phyloP scores from a whole-genome alignment of 108 stramenopile species.

The Seminavis robusta region DNA sequence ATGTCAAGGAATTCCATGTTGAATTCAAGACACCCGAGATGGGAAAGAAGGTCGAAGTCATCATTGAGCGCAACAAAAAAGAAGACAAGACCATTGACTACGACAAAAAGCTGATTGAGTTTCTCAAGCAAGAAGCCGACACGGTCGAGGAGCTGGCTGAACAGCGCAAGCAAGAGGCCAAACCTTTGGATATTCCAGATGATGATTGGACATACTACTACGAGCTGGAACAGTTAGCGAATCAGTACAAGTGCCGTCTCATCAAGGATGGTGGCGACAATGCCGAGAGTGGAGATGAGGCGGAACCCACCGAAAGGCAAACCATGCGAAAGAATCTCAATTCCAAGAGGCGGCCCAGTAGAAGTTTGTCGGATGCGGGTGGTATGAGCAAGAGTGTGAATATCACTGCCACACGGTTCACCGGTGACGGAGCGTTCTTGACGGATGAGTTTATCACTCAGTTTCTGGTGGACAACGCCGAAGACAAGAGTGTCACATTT shows the following conservation, averaged over 20 bases:
- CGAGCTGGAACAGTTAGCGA: slow-evolving; percentile 26
- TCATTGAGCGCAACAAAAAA: slow-evolving; percentile 16
- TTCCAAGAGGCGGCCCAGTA: background rate
- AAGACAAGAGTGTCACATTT: slow-evolving; percentile 20
- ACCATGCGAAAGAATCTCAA: slow-evolving; percentile 17
- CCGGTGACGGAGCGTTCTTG: slow-evolving; percentile 30
- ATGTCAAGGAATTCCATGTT: background rate
- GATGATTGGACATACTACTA: slow-evolving; percentile 29
- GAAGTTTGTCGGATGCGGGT: slow-evolving; percentile 14
- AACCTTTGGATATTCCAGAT: slow-evolving; percentile 4
- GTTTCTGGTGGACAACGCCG: slow-evolving; percentile 18
- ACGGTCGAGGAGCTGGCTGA: slow-evolving; percentile 20
- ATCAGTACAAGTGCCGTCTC: slow-evolving; percentile 33
- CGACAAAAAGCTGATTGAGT: slow-evolving; percentile 20
- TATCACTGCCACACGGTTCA: slow-evolving; percentile 14
- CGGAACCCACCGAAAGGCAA: slow-evolving; percentile 8
- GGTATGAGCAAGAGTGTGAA: slow-evolving; percentile 21
- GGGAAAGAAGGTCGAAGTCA: slow-evolving; percentile 6
- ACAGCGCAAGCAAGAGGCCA: slow-evolving; percentile 14
- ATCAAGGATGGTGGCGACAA: slow-evolving; percentile 17
- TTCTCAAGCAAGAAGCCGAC: slow-evolving; percentile 21
- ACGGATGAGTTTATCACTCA: slow-evolving; percentile 36
- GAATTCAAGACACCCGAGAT: background rate
- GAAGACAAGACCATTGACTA: background rate
- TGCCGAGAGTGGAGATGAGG: slow-evolving; percentile 4